phyloP scores from a whole-genome alignment of 805 yeast species.

The Metschnikowia cubensis region DNA sequence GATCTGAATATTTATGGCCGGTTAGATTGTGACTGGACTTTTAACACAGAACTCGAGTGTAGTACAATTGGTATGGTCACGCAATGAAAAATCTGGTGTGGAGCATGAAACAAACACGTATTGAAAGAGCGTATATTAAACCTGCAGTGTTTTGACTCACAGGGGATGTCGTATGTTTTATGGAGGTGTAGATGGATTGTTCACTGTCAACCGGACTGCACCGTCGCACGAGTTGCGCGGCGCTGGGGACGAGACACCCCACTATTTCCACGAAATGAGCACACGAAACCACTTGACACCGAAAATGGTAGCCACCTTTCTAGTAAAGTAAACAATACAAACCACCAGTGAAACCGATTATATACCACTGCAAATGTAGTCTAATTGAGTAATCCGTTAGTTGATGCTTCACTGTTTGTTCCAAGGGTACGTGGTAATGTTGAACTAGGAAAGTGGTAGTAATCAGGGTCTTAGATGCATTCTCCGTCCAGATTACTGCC shows the following conservation, averaged over 20 bases:
- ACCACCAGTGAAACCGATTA: too few species aligned
- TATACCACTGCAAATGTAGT: too few species aligned
- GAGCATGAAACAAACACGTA: neutral
- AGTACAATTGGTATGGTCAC: neutral
- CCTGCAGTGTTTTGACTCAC: neutral
- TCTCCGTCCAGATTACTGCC: slow-evolving; percentile 12
- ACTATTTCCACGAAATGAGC: too few species aligned
- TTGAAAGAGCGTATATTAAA: neutral
- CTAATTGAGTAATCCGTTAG: too few species aligned
- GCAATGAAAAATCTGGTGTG: neutral
- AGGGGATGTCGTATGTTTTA: neutral
- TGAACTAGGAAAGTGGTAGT: too few species aligned
- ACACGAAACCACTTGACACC: neutral
- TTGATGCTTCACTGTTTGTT: too few species aligned
- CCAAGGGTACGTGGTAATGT: neutral
- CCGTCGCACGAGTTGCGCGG: slow-evolving; percentile 1
- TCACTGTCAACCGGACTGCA: neutral
- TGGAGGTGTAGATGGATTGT: neutral
- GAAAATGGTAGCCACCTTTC: neutral
- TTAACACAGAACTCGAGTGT: neutral
- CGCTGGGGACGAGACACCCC: neutral
- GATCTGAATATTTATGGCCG: neutral
- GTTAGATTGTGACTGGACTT: neutral
- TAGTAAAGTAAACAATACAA: too few species aligned
- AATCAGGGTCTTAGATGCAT: too few species aligned